Conservation (phyloP, 352 stramenopile genomes). For the Phytophthora hybrid region DNA sequence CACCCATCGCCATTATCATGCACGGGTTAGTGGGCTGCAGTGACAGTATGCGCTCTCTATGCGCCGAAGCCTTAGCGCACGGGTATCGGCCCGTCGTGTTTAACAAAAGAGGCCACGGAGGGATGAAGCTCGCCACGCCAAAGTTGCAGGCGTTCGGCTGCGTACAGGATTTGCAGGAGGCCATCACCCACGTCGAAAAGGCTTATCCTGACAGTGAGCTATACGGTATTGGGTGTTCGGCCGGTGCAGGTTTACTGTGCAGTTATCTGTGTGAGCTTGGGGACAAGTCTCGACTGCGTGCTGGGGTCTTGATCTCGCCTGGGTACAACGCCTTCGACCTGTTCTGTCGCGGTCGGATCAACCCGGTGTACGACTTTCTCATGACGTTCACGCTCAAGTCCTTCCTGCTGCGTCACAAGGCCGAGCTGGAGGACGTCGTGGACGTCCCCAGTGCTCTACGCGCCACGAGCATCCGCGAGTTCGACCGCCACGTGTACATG, state of each 20-base stretch:
- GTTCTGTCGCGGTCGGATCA: conserved; percentile 73
- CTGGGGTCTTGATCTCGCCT: conserved; percentile 75
- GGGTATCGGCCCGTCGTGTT: conserved; percentile 86
- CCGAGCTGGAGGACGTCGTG: conserved; percentile 53
- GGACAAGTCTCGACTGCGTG: conserved; percentile 54
- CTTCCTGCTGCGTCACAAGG: conserved; percentile 64
- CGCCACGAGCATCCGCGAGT: conserved; percentile 68
- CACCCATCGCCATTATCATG: conserved; percentile 72
- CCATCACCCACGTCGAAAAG: conserved; percentile 59
- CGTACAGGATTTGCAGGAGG: conserved; percentile 62
- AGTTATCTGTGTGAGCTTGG: conserved; percentile 80
- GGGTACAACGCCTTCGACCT: conserved; percentile 81
- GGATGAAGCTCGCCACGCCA: conserved; percentile 64
- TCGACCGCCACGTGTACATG: conserved; percentile 85
- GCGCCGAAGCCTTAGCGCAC: conserved; percentile 60
- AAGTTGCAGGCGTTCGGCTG: conserved; percentile 81
- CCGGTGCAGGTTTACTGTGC: conserved; percentile 71
- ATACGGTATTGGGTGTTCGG: conserved; percentile 79
- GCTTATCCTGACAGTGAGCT: conserved; percentile 57
- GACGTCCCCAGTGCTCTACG: conserved; percentile 56
- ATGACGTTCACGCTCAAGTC: conserved; percentile 82
- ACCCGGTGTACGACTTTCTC: conserved; percentile 79
- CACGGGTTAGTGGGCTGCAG: conserved; percentile 79
- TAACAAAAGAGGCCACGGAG: conserved; percentile 86
- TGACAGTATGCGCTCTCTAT: conserved; percentile 67